A percentile compares a stretch with the other conserved stretches of the same genome.
phyloP scores from a whole-genome alignment of 306 rosid species.

The Luffa aegyptiaca region DNA sequence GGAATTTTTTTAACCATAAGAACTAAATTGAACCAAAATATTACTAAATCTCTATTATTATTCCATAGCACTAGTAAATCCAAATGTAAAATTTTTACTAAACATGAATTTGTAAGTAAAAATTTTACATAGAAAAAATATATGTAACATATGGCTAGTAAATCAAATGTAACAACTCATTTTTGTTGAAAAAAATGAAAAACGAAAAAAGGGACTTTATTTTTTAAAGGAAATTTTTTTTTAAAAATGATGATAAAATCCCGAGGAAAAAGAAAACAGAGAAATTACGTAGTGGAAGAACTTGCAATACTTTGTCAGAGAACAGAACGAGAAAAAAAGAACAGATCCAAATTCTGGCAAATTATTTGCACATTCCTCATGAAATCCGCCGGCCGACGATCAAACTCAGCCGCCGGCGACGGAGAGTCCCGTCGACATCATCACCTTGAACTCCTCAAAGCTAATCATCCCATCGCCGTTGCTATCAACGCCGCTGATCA shows the following conservation, averaged over 20 bases:
- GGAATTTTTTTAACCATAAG: too few relatives aligned
- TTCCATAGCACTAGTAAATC: too few relatives aligned
- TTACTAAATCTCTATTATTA: too few relatives aligned
- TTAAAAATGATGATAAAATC: neutral
- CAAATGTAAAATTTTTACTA: too few relatives aligned
- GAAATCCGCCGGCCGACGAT: neutral
- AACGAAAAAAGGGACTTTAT: neutral
- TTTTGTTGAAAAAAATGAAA: neutral
- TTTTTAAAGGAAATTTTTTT: neutral
- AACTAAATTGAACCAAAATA: too few relatives aligned
- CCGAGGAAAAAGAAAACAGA: neutral
- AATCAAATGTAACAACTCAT: neutral
- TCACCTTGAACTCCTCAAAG: conserved; percentile 73
- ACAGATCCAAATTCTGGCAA: neutral
- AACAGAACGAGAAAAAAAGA: neutral
- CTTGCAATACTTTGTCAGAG: neutral
- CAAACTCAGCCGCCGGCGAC: neutral
- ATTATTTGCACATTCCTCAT: neutral
- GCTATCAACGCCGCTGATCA: conserved; percentile 75
- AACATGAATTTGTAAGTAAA: neutral
- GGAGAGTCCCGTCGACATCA: conserved; percentile 37
- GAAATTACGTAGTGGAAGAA: neutral
- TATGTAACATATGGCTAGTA: neutral
- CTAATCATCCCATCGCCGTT: conserved; percentile 85
- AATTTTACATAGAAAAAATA: neutral